phyloP scores from a whole-genome alignment of 1,139 yeast species.

The Taphrina confusa region DNA sequence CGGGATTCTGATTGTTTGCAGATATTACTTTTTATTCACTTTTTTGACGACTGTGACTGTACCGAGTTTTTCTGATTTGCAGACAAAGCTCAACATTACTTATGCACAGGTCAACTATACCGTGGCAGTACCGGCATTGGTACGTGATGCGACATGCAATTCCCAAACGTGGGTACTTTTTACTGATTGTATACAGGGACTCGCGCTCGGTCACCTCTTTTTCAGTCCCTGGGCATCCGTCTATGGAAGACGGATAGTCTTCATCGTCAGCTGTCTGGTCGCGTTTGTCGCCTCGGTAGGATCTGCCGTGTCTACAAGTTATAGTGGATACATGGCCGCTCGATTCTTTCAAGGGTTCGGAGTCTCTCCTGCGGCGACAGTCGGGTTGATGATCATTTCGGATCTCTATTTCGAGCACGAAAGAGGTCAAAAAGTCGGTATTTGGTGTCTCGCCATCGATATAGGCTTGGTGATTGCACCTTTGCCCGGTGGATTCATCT shows the following conservation, averaged over 20 bases:
- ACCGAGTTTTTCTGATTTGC: constrained; percentile 35
- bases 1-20: too few relatives aligned
- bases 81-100: constrained; percentile 30
- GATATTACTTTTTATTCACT: constrained; percentile 36
- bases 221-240: constrained; percentile 32
- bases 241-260: constrained; percentile 39
- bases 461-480: constrained; percentile 36
- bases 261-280: constrained; percentile 37
- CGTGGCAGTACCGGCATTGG: constrained; percentile 36
- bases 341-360: constrained; percentile 40
- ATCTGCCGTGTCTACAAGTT: constrained; percentile 38
- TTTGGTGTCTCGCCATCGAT: constrained; percentile 36
- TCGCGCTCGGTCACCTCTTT: constrained; percentile 35
- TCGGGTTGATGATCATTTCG: constrained; percentile 39
- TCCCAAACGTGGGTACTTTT: not conserved
- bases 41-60: constrained; percentile 37
- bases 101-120: constrained; percentile 36
- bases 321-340: constrained; percentile 38
- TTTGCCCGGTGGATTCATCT: constrained; percentile 35
- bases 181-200: constrained; percentile 9
- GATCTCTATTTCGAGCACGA: constrained; percentile 41
- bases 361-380: constrained; percentile 40
- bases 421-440: constrained; percentile 39
- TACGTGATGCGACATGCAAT: not conserved
- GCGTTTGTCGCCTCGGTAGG: constrained; percentile 38